These are phyloP conservation scores for Lophiotrema nucula DNA, from an alignment of 495 filamentous ascomycete species.

Conservation along the genomic window DNA sequence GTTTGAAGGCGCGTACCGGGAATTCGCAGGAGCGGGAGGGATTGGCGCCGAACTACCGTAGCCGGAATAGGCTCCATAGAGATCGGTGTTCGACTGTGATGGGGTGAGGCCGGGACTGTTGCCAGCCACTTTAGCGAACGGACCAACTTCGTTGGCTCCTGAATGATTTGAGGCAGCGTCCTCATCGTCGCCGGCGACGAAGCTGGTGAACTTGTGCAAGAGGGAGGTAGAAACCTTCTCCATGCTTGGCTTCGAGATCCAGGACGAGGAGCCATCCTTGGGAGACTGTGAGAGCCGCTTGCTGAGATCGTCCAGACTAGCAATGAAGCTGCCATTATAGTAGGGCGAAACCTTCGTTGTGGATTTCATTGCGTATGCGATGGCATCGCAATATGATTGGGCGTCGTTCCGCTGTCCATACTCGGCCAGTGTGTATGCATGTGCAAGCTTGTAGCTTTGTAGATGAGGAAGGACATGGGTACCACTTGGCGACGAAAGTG, in stretches of 20 bases:
- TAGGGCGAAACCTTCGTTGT: constrained; percentile 82
- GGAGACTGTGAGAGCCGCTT: constrained; percentile 80
- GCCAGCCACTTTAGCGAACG: constrained; percentile 75
- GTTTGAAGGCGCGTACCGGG: constrained; percentile 61
- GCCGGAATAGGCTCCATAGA: constrained; percentile 63
- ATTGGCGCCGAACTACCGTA: constrained; percentile 38
- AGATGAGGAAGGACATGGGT: constrained; percentile 70
- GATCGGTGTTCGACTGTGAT: constrained; percentile 69
- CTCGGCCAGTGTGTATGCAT: constrained; percentile 81
- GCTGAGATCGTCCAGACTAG: constrained; percentile 76
- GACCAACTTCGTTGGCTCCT: constrained; percentile 63
- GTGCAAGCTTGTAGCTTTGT: constrained; percentile 81
- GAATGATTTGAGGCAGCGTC: constrained; percentile 60
- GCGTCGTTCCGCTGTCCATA: constrained; percentile 78
- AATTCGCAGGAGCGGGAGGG: constrained; percentile 45
- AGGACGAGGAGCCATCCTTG: constrained; percentile 65
- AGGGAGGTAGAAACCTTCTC: constrained; percentile 86
- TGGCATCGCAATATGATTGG: constrained; percentile 85
- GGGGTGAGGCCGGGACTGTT: constrained; percentile 81
- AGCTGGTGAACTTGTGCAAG: constrained; percentile 89
- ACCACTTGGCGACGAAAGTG: constrained; percentile 56
- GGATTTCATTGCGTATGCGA: constrained; percentile 72
- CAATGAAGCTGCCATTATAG: constrained; percentile 70
- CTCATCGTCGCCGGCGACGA: constrained; percentile 87
- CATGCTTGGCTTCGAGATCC: constrained; percentile 93